Percentiles rank a stretch among this genome's conserved stretches.
Conservation (phyloP, 225 moss, liverwort and hornwort genomes). For the Ulota crispa region DNA sequence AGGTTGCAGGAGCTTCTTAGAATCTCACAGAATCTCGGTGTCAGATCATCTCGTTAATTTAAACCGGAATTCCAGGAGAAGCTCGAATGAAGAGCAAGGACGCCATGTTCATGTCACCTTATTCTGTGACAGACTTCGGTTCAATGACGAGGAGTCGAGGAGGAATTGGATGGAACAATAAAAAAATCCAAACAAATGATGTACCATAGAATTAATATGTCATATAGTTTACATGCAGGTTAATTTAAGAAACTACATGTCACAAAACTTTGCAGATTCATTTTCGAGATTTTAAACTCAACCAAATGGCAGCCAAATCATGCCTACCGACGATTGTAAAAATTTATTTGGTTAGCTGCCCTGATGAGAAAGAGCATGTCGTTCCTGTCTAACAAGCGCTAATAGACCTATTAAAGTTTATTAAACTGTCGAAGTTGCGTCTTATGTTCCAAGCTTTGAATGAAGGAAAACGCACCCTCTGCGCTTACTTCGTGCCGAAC, state of each 20-base stretch:
- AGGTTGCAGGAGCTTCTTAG: background rate
- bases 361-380: background rate
- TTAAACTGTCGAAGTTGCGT: background rate
- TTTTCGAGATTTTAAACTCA: background rate
- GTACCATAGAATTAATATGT: background rate
- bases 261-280: background rate
- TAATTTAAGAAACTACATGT: background rate
- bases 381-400: background rate
- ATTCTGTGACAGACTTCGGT: background rate
- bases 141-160: background rate
- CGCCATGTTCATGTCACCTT: constrained; percentile 28
- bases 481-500: background rate
- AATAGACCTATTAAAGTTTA: background rate
- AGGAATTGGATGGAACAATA: background rate
- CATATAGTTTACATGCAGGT: background rate
- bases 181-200: background rate
- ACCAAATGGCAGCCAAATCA: background rate
- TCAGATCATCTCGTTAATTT: constrained; percentile 7
- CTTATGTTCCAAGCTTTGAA: background rate
- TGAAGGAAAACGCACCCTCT: background rate
- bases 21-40: constrained; percentile 19
- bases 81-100: background rate
- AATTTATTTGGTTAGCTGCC: background rate
- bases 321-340: background rate
- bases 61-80: background rate